phyloP scores from a whole-genome alignment of 202 grass and related monocot species.

The Cymbopogon flexuosus region DNA sequence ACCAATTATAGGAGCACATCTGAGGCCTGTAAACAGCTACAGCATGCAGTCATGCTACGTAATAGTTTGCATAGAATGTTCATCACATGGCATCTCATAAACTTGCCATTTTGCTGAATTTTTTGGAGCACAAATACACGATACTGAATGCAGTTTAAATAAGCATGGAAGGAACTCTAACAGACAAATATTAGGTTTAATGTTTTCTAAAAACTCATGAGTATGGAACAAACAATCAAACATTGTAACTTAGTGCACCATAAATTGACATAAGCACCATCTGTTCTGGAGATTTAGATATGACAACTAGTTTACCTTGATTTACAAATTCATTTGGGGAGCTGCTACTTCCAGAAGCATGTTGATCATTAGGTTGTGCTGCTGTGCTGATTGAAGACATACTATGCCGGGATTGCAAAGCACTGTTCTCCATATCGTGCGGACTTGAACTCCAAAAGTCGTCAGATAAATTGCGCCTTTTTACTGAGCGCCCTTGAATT shows the following conservation, averaged over 20 bases:
- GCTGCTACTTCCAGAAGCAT: conserved; percentile 62
- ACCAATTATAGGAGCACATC: neutral
- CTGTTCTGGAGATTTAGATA: neutral
- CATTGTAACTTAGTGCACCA: neutral
- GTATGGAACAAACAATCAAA: neutral
- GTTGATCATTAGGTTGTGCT: conserved; percentile 52
- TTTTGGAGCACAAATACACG: neutral
- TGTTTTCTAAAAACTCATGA: neutral
- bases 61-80: neutral
- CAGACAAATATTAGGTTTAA: neutral
- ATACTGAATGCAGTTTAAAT: conserved; percentile 14
- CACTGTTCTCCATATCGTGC: conserved; percentile 58
- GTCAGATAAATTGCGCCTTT: conserved; percentile 49
- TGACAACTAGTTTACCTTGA: conserved; percentile 56
- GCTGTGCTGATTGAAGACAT: conserved; percentile 62
- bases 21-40: neutral
- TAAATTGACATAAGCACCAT: neutral
- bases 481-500: conserved; percentile 61
- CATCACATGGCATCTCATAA: neutral
- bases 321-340: conserved; percentile 78
- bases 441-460: conserved; percentile 93
- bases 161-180: neutral
- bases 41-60: neutral
- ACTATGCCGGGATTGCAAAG: conserved; percentile 57
- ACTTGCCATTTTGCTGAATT: neutral